A percentile compares a stretch with the other conserved stretches of the same genome.
phyloP scores from a whole-genome alignment of 257 asterid genomes.

The Schizonepeta tenuifolia region DNA sequence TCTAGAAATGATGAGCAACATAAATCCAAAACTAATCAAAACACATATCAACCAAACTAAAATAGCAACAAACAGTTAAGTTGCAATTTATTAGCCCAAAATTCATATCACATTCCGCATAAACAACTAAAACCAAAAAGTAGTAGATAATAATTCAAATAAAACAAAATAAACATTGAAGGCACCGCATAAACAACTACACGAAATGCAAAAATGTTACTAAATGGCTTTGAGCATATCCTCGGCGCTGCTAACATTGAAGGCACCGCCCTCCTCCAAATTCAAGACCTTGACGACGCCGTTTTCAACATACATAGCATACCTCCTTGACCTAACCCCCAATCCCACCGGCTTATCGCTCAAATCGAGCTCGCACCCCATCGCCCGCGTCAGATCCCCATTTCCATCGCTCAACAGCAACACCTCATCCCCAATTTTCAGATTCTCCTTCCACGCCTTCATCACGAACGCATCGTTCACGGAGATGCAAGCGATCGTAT shows the following conservation, averaged over 20 bases:
- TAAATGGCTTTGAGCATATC: constrained; percentile 78
- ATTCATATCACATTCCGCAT: too few relatives aligned
- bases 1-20: too few relatives aligned
- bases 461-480: constrained; percentile 94
- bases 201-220: constrained; percentile 17
- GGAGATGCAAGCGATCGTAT: constrained; percentile 80
- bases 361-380: constrained; percentile 88
- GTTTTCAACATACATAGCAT: constrained; percentile 77
- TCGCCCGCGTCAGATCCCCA: constrained; percentile 71
- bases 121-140: too few relatives aligned
- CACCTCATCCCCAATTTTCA: constrained; percentile 69
- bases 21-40: too few relatives aligned
- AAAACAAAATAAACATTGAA: too few relatives aligned
- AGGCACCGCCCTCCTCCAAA: constrained; percentile 96
- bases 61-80: constrained; percentile 8
- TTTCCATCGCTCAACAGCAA: constrained; percentile 93
- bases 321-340: constrained; percentile 95
- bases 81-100: neutral
- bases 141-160: too few relatives aligned
- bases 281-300: constrained; percentile 87
- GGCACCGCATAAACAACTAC: too few relatives aligned
- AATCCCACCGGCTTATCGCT: constrained; percentile 92
- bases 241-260: constrained; percentile 93
- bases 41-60: neutral
- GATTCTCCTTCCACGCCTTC: constrained; percentile 92